A percentile compares a stretch with the other conserved stretches of the same genome.
Evolutionary conservation across 352 stramenopile species (phyloP).

Genomic region (Globisporangium nunn): DNA sequence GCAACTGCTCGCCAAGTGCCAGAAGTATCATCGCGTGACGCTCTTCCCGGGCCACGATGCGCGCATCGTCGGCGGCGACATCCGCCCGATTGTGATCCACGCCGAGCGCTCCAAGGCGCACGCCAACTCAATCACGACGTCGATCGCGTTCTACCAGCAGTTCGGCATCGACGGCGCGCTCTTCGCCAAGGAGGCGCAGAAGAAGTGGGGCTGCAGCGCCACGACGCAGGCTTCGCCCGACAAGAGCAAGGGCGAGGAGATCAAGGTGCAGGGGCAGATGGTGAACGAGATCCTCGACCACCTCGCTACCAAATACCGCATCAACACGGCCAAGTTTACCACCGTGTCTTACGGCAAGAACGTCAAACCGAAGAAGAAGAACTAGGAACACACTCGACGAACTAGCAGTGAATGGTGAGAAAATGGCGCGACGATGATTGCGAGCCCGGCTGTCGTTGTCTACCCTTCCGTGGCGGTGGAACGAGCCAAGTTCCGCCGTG

Average conservation of each 20-base stretch:
- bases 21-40: conserved; percentile 58
- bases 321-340: conserved; percentile 65
- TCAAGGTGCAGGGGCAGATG: conserved; percentile 78
- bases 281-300: conserved; percentile 67
- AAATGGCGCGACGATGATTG: too few relatives aligned
- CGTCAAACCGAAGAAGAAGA: conserved; percentile 78
- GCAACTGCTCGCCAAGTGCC: conserved; percentile 53
- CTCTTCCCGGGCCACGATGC: conserved; percentile 65
- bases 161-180: conserved; percentile 66
- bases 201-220: conserved; percentile 79
- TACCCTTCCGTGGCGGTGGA: not conserved
- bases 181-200: conserved; percentile 77
- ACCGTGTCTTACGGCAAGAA: conserved; percentile 67
- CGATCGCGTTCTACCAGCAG: conserved; percentile 64
- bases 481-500: not conserved
- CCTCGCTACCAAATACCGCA: conserved; percentile 55
- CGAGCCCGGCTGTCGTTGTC: not conserved
- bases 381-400: not conserved
- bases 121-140: conserved; percentile 61
- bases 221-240: conserved; percentile 39
- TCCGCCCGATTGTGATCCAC: conserved; percentile 60
- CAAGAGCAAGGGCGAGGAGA: conserved; percentile 64
- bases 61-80: conserved; percentile 44
- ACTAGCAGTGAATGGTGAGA: not conserved
- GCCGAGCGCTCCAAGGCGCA: conserved; percentile 66